Evolutionary conservation across 129 eudicot genomes (phyloP), one percentile per base, ranked within the genome.

Genomic region (Arctium minus): DNA sequence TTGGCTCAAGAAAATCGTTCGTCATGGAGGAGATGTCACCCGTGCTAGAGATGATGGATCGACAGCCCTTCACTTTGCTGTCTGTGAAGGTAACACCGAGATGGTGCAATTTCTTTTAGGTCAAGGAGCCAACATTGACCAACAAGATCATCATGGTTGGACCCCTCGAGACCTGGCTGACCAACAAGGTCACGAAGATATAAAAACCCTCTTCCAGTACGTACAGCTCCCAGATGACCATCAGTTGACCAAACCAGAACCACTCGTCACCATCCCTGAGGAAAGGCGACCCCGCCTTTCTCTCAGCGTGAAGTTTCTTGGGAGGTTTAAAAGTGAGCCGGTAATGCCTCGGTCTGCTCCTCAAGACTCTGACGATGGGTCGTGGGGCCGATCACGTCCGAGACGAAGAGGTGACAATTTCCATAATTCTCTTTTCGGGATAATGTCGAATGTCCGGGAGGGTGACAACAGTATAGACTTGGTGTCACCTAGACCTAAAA

Each of bases 101-200:
- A 89, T 90, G 4, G 99, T 93, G 67, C 86, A 90, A 18, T 90
- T 81, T 46, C 90, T 96, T 29, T 74, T 96, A n/a, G 91, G 81
- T 31, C 88, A 82, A 42, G 96, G 98, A 50, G 91, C 96, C 56
- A 75, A 86, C 70, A 48, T 85, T 42, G 92, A 96, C 80, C 83
- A 69, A 82, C 80, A 74, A 6, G 96, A 93, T 18, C 86, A 78
- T 56, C 86, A 89, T 29, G 96, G 94, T 29, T 96, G 98, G 99
- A 91, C 97, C 68, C 84, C 99, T 2, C 76, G 94, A 40, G 94
- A 85, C 77, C 86, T 96, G 15, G 99, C 99, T 0, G 99, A 93
- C 80, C 99, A 96, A 73, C 99, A 96, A 86, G 98, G 92, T 6
- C 99, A 96, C 22, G 96, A 93, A 12, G 96, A 93, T 1, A 96